Conservation (phyloP, 805 yeast species). For the Limtongia smithiae region DNA sequence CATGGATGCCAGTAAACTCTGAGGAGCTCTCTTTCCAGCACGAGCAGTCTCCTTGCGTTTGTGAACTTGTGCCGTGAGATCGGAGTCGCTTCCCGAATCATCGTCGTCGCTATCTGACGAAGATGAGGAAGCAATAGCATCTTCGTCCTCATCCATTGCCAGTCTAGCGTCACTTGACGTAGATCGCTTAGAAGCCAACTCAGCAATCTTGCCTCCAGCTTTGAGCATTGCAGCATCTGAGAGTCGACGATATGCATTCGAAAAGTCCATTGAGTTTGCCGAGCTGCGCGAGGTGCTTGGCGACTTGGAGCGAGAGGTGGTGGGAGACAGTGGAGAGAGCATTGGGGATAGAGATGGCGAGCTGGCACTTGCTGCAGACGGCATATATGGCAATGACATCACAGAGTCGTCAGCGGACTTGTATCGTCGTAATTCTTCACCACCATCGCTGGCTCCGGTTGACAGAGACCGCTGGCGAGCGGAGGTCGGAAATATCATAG, state of each 20-base stretch:
- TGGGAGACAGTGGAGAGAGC: constrained; percentile 16
- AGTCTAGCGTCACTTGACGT: constrained; percentile 23
- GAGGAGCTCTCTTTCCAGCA: constrained; percentile 21
- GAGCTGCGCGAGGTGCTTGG: background rate
- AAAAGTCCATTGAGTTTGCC: constrained; percentile 20
- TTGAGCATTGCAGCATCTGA: constrained; percentile 28
- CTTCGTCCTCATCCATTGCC: constrained; percentile 30
- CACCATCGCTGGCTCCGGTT: constrained; percentile 12
- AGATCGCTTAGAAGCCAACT: constrained; percentile 11
- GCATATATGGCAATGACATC: too few species aligned
- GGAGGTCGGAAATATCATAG: background rate
- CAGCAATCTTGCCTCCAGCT: constrained; percentile 31
- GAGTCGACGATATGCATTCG: constrained; percentile 28
- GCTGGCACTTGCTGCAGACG: too few species aligned
- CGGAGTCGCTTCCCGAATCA: constrained; percentile 30
- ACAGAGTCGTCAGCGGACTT: constrained; percentile 24
- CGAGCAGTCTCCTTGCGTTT: background rate
- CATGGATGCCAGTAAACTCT: constrained; percentile 32
- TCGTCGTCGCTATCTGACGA: constrained; percentile 25
- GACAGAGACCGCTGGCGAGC: constrained; percentile 20
- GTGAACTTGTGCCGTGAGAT: constrained; percentile 17
- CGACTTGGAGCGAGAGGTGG: constrained; percentile 4
- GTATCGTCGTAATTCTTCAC: constrained; percentile 17
- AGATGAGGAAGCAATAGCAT: constrained; percentile 30
- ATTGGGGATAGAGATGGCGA: constrained; percentile 14